Percentiles rank a stretch among this genome's conserved stretches.
phyloP scores from a whole-genome alignment of 306 rosid genomes.

The Pterocarpus macrocarpus region DNA sequence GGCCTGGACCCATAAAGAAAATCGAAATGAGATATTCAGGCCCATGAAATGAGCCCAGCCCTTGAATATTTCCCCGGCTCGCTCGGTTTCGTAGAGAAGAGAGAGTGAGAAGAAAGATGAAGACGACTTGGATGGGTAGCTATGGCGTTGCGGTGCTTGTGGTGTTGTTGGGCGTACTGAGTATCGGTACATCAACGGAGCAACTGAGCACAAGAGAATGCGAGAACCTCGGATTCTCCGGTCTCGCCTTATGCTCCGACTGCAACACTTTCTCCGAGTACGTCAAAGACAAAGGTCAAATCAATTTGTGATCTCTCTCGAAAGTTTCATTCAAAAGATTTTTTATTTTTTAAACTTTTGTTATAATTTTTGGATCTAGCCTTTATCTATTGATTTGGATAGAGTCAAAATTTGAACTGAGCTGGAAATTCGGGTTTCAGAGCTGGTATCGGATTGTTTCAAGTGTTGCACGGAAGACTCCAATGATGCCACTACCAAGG shows the following conservation, averaged over 20 bases:
- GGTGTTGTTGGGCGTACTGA: conserved; percentile 31
- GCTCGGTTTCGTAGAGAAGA: not conserved
- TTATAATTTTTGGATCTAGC: not conserved
- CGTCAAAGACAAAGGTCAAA: conserved; percentile 90
- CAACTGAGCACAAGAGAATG: conserved; percentile 83
- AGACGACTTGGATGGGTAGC: conserved; percentile 38
- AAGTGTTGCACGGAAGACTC: conserved; percentile 93
- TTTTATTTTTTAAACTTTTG: not conserved
- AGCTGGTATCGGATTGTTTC: conserved; percentile 76
- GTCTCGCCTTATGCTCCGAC: conserved; percentile 91
- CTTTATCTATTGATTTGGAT: conserved; percentile 25
- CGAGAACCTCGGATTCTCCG: conserved; percentile 90
- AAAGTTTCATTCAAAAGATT: not conserved
- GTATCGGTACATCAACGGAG: conserved; percentile 51
- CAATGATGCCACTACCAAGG: conserved; percentile 83
- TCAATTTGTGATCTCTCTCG: conserved; percentile 18
- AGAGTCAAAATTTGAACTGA: conserved; percentile 12
- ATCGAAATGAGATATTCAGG: not conserved
- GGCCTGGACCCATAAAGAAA: not conserved
- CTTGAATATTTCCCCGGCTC: not conserved
- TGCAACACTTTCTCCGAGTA: conserved; percentile 86
- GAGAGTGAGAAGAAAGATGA: conserved; percentile 43
- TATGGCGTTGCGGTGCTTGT: conserved; percentile 28
- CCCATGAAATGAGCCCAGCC: not conserved
- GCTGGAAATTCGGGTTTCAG: conserved; percentile 58